Percentiles rank a stretch among this genome's conserved stretches.
Conservation (phyloP, 768 basidiomycete species). For the Lepiota venenata region DNA sequence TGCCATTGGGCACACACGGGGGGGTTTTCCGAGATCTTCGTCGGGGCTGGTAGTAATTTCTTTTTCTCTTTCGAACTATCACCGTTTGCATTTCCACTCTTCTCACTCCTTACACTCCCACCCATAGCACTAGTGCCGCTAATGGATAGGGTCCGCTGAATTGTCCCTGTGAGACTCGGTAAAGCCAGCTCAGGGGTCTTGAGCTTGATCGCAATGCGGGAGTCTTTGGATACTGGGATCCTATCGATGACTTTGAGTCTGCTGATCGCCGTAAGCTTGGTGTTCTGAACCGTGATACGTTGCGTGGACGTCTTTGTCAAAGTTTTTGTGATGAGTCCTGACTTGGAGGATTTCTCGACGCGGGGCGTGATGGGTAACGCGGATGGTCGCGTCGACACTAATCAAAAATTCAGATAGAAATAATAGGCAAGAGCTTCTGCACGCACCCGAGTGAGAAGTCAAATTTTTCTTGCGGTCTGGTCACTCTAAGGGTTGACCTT, state of each 20-base stretch:
- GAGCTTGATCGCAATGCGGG: constrained; percentile 28
- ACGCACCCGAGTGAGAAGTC: constrained; percentile 36
- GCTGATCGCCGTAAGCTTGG: constrained; percentile 23
- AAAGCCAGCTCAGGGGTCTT: constrained; percentile 22
- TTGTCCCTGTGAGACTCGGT: background rate
- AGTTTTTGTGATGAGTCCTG: constrained; percentile 32
- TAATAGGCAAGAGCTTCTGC: background rate
- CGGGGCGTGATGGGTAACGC: constrained; percentile 35
- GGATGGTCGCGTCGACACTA: constrained; percentile 37
- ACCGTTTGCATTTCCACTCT: background rate
- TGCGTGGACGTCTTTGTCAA: constrained; percentile 27
- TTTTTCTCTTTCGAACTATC: background rate
- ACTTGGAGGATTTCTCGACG: constrained; percentile 26
- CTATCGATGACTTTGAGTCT: constrained; percentile 32
- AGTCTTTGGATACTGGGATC: constrained; percentile 31
- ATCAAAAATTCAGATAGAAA: background rate
- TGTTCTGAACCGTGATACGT: constrained; percentile 34
- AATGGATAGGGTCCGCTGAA: background rate
- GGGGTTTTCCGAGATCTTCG: constrained; percentile 18
- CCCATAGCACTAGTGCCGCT: background rate
- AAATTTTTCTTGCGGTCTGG: constrained; percentile 37
- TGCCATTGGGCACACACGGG: constrained; percentile 31
- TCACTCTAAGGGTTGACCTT: constrained; percentile 27
- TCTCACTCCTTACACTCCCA: background rate
- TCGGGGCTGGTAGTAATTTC: background rate